phyloP scores from a whole-genome alignment of 371 early-diverging fungal genomes.

The Amoeboaphelidium occidentale region DNA sequence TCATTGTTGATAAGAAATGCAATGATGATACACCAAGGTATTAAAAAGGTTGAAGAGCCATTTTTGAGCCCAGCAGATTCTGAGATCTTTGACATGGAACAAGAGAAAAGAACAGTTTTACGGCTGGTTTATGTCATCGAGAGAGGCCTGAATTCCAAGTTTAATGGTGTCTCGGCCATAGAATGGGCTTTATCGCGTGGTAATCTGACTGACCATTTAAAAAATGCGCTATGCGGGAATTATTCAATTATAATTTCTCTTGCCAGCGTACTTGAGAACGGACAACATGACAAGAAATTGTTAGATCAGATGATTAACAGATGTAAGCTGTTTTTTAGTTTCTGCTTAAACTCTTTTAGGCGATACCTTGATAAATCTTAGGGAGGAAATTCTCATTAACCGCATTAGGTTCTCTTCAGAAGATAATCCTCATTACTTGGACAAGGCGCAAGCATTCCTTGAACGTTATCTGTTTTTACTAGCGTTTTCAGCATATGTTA shows the following conservation, averaged over 20 bases:
- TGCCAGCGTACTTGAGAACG: slow-evolving; percentile 23
- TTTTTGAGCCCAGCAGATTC: slow-evolving; percentile 9
- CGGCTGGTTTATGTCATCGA: slow-evolving; percentile 28
- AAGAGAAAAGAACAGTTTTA: slow-evolving; percentile 24
- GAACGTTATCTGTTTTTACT: slow-evolving; percentile 38
- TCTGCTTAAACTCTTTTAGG: slow-evolving; percentile 9
- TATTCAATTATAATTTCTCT: slow-evolving; percentile 26
- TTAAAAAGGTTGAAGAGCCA: too few species aligned
- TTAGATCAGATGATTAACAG: slow-evolving; percentile 30
- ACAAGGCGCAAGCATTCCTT: slow-evolving; percentile 26
- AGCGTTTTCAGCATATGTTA: slow-evolving; percentile 17
- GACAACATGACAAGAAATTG: slow-evolving; percentile 20
- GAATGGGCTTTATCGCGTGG: slow-evolving; percentile 31
- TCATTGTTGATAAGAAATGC: slow-evolving; percentile 29
- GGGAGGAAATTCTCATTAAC: slow-evolving; percentile 32
- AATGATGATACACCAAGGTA: too few species aligned
- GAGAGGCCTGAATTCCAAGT: slow-evolving; percentile 15
- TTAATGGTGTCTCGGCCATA: slow-evolving; percentile 20
- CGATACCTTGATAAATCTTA: slow-evolving; percentile 29
- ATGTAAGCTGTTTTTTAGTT: slow-evolving; percentile 14
- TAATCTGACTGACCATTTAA: slow-evolving; percentile 24
- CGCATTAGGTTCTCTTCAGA: slow-evolving; percentile 25
- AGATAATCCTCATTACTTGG: slow-evolving; percentile 11
- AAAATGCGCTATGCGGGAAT: slow-evolving; percentile 33
- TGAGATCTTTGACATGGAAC: too few species aligned